Conservation (phyloP, 78 protist genomes). For the Emiliania huxleyi region DNA sequence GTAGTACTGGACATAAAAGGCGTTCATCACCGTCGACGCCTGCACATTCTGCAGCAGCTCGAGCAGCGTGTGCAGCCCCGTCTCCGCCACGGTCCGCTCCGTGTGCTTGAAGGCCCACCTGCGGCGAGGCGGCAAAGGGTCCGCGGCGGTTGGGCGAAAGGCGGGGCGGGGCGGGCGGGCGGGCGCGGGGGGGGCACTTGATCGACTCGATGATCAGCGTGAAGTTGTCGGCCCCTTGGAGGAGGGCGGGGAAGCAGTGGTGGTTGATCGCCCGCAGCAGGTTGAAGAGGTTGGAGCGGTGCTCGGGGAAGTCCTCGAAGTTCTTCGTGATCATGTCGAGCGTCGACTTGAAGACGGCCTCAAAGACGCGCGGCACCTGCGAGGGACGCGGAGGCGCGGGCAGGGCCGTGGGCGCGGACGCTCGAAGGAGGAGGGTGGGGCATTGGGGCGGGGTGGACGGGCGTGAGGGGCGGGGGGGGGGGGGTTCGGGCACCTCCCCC, state of each 20-base stretch:
- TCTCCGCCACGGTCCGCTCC: slow-evolving; percentile 83
- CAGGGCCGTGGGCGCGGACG: no score
- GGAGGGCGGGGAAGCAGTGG: slow-evolving; percentile 73
- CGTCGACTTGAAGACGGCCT: slow-evolving; percentile 81
- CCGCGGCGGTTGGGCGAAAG: no score
- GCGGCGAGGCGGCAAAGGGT: no score
- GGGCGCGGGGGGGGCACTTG: no score
- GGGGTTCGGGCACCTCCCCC: no score
- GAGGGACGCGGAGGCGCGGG: no score
- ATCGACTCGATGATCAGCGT: slow-evolving; percentile 81
- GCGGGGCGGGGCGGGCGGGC: no score
- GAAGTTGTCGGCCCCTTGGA: slow-evolving; percentile 47
- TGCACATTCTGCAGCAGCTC: slow-evolving; percentile 48
- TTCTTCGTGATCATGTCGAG: slow-evolving; percentile 86
- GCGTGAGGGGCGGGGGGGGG: no score
- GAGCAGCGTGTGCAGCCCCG: slow-evolving; percentile 74
- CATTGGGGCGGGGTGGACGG: not conserved
- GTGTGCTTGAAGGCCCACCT: slow-evolving; percentile 94
- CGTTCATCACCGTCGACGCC: not conserved
- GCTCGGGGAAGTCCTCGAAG: slow-evolving; percentile 88
- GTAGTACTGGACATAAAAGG: slow-evolving; percentile 53
- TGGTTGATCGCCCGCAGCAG: slow-evolving; percentile 82
- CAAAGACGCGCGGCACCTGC: slow-evolving; percentile 69
- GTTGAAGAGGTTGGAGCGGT: slow-evolving; percentile 83
- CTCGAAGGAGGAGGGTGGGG: no score